Evolutionary conservation across 2,329 filamentous ascomycete species (phyloP), one percentile per base, ranked within the genome.

Genomic region (Cryphonectria nitschkei): DNA sequence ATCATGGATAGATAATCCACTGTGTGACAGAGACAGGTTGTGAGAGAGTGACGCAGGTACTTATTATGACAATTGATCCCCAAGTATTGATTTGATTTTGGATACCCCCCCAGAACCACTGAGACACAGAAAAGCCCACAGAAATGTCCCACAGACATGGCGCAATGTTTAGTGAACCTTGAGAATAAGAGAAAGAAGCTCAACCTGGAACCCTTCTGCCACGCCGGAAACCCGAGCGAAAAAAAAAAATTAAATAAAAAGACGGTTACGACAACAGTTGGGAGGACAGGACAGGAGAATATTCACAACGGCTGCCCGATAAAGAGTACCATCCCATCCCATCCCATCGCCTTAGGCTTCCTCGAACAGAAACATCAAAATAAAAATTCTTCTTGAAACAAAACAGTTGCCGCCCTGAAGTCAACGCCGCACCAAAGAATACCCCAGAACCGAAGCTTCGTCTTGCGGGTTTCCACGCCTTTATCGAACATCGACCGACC

Each of bases 381-480:
- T 19, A 43, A 39, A 4, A 26, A n/a, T 39, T 60, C 34, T 37
- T 29, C 37, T 7, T 2, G 6, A 26, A 62, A 43, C 16, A 50
- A 50, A 2, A 50, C 19, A 32, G 3, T 39, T 61, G 32, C 58
- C 32, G 58, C 58, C 58, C 22, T 39, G 5, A 19, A 16, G 26
- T 26, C 22, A 64, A 64, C 39, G 61, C 37, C 61, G 37, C 39
- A 46, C 39, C 7, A 41, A 43, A 26, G 3, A 29, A 26, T 32
- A n/a, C 5, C 39, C 65, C 34, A 67, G 50, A 37, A 43, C 34
- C 65, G 16, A 37, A 56, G 37, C 52, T 9, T 58, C 34, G 22
- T 50, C 54, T 67, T 67, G 52, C 65, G 14, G 39, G 29, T 26
- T 22, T 11, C 13, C 58, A 58, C 52, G 34, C 65, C 52, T 58